Evolutionary conservation across 208 protist genomes (phyloP), one percentile per base, ranked within the genome.

Genomic region (Acanthamoeba divionensis): DNA sequence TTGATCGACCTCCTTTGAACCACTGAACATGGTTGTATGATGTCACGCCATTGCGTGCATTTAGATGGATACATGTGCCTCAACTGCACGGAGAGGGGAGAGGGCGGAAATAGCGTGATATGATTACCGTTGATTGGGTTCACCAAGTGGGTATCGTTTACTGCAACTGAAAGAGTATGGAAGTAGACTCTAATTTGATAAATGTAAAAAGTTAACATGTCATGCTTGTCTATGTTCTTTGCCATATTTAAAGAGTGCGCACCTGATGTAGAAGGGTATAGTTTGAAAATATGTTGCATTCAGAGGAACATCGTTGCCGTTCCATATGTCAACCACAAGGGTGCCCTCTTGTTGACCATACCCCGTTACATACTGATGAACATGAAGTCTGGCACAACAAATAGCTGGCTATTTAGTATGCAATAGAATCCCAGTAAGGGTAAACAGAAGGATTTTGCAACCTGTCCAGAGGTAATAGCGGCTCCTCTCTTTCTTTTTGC

Each of bases 101-200:
- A n/a, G n/a, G n/a, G n/a, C n/a, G n/a, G n/a, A n/a, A n/a, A n/a
- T n/a, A n/a, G n/a, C n/a, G n/a, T n/a, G n/a, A n/a, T n/a, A n/a
- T n/a, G n/a, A n/a, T n/a, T n/a, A n/a, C n/a, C n/a, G n/a, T n/a
- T n/a, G n/a, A n/a, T n/a, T n/a, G n/a, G n/a, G n/a, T n/a, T n/a
- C n/a, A n/a, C n/a, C n/a, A n/a, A n/a, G n/a, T 65, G 21, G 24
- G 79, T 54, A 44, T 69, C 79, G 44, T 88, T 88, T 18, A 88
- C 15, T 4, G 36, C 44, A 2, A 88, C n/a, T 41, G 79, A 7
- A n/a, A 88, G 57, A n/a, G 79, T 88, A 45, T 88, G 79, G 55
- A 88, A 88, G 57, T 88, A 88, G 12, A 88, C 36, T 29, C 79
- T 65, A 18, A 13, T 31, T 21, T 29, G 12, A 18, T 57, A 24